A percentile compares a stretch with the other conserved stretches of the same genome.
Evolutionary conservation across 345 rosid genomes (phyloP).

Genomic region (Gossypium sturtianum): DNA sequence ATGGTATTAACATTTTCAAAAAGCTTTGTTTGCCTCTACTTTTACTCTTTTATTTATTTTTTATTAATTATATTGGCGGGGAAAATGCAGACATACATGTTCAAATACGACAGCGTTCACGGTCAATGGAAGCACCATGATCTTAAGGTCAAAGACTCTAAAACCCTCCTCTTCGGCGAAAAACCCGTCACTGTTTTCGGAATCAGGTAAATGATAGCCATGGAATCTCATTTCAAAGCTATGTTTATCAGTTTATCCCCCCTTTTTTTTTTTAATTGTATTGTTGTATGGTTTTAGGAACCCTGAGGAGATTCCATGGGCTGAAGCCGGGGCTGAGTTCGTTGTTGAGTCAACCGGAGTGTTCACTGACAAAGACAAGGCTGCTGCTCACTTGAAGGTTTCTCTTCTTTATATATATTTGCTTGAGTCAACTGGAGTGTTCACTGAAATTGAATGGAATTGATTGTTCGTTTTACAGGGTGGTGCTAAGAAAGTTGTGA

Average conservation of each 20-base stretch:
- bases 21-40: not conserved
- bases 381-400: slow-evolving; percentile 97
- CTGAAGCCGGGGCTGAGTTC: slow-evolving; percentile 63
- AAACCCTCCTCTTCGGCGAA: slow-evolving; percentile 89
- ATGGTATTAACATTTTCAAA: slow-evolving; percentile 38
- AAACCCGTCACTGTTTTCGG: slow-evolving; percentile 76
- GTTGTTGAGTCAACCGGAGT: slow-evolving; percentile 94
- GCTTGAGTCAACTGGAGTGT: too few relatives aligned
- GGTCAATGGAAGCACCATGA: slow-evolving; percentile 93
- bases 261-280: not conserved
- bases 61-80: not conserved
- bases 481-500: slow-evolving; percentile 96
- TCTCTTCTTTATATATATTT: not conserved
- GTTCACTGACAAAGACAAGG: slow-evolving; percentile 95
- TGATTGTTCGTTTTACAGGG: slow-evolving; percentile 42
- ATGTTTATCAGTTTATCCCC: not conserved
- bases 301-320: slow-evolving; percentile 98
- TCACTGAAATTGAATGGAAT: not conserved
- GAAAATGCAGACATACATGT: slow-evolving; percentile 75
- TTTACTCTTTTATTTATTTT: not conserved
- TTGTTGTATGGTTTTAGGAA: slow-evolving; percentile 36
- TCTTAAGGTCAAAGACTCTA: slow-evolving; percentile 67
- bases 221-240: not conserved
- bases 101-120: slow-evolving; percentile 93
- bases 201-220: slow-evolving; percentile 37